Evolutionary conservation across 2,329 filamentous ascomycete species (phyloP), one percentile per base, ranked within the genome.

Genomic region (Xylaria arbuscula): DNA sequence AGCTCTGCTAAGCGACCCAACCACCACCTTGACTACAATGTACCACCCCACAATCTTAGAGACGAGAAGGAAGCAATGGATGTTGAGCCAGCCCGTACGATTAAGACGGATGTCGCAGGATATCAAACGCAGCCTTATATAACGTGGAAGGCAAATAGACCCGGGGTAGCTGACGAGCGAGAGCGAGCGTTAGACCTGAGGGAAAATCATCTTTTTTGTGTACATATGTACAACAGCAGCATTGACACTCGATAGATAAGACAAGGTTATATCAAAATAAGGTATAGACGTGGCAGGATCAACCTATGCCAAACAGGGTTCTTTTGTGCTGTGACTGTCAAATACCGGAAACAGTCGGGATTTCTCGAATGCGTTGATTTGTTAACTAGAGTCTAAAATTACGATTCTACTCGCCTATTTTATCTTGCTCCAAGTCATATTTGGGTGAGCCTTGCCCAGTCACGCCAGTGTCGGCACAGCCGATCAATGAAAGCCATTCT

Each of bases 181-280:
- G 51, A 67, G 68, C 68, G 55, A 66, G 66, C 36, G 47, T 62
- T 60, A 50, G 64, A 47, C 64, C 34, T 45, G 65, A 59, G 56
- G 47, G 24, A 56, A 24, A 60, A 65, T 58, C 60, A 66, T 70
- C 36, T 48, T 66, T 54, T 65, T 42, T 51, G 51, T 68, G 71
- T 66, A 66, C 65, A 58, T 59, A 22, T 72, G 67, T 72, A 72
- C 67, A 72, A 72, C 60, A 71, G 45, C 54, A 71, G n/a, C 47
- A 61, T 62, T 62, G 54, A 59, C 56, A 51, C 59, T 69, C 57
- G 67, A 68, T 71, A 72, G 71, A 71, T 17, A 50, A 68, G 62
- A 69, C 62, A 61, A 53, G 40, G 24, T 62, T 61, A 62, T 61
- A 60, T 28, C 60, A 64, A 53, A 58, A 47, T 60, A 53, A 40